Evolutionary conservation across 495 filamentous ascomycete species (phyloP), one percentile per base, ranked within the genome.

Genomic region (Penicillium odoratum): DNA sequence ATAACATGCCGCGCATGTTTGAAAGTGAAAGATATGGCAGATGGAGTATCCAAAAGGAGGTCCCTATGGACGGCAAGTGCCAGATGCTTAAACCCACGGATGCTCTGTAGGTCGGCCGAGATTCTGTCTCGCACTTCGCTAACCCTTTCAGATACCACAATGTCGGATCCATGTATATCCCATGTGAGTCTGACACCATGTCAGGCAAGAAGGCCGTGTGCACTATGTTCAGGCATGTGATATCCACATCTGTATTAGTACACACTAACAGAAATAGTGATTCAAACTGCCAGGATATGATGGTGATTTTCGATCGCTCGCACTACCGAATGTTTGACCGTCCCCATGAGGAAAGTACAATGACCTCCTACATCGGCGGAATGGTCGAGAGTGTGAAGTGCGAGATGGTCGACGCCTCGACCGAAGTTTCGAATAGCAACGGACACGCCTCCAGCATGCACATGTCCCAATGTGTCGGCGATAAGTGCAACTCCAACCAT

Each of bases 111-210:
- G 38, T 40, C 15, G 6, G 5, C 38, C 38, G 15, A 4, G 4
- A 40, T 16, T 40, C 13, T n/a, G 13, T 7, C 38, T 13, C 2
- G 10, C 4, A n/a, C 3, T 5, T 40, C 5, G 15, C 38, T 40
- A 5, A 40, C 13, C 38, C 26, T 29, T 5, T 9, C 26, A 50
- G 48, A 34, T 34, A 50, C n/a, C 48, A 33, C n/a, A 50, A 50
- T 18, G 48, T 50, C 21, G 48, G 48, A 16, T 50, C 48, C n/a
- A 16, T 50, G 11, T 50, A 16, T 30, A 50, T 50, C 28, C 48
- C 48, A 1, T 50, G 48, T 16, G 38, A 5, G 15, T 4, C 9
- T 21, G 45, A 26, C 7, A 13, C 13, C 0, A 16, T 26, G 6
- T n/a, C 28, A 7, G 16, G 30, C 21, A 50, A 34, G 48, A 50